Evolutionary conservation across 139 green algal genomes (phyloP).

Genomic region (Eudorina sp.): DNA sequence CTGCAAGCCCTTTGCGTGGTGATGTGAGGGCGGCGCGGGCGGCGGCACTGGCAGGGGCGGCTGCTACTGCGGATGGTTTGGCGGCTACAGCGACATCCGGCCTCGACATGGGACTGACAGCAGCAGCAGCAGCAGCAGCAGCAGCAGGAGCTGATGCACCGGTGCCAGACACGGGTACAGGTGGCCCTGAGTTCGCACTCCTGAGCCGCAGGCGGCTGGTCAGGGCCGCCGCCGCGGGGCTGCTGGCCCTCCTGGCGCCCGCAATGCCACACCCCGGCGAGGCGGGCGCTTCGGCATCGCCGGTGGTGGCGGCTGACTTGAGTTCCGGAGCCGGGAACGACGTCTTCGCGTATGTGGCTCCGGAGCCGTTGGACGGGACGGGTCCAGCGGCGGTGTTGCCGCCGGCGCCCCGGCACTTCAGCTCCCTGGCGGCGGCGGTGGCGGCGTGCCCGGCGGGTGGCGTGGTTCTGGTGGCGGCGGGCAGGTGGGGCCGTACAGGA

Average conservation of each 20-base stretch:
- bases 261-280: too few species aligned
- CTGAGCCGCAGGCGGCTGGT: not conserved
- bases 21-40: too few species aligned
- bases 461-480: conserved; percentile 17
- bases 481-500: conserved; percentile 4
- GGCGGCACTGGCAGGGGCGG: too few species aligned
- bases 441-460: not conserved
- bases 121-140: not conserved
- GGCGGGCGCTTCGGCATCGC: too few species aligned
- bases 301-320: too few species aligned
- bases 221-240: not conserved
- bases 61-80: not conserved
- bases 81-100: too few species aligned
- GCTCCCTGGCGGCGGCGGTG: conserved; percentile 22
- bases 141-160: not conserved
- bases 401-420: not conserved
- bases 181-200: not conserved
- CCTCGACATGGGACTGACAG: not conserved
- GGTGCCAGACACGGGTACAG: not conserved
- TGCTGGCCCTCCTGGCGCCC: not conserved
- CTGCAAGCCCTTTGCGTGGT: too few species aligned
- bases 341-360: not conserved
- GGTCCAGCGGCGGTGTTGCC: not conserved
- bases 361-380: not conserved
- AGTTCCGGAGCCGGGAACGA: not conserved